These are phyloP conservation scores for Rhinocladiella similis DNA, from an alignment of 2,329 filamentous ascomycete genomes.

Conservation along the genomic window DNA sequence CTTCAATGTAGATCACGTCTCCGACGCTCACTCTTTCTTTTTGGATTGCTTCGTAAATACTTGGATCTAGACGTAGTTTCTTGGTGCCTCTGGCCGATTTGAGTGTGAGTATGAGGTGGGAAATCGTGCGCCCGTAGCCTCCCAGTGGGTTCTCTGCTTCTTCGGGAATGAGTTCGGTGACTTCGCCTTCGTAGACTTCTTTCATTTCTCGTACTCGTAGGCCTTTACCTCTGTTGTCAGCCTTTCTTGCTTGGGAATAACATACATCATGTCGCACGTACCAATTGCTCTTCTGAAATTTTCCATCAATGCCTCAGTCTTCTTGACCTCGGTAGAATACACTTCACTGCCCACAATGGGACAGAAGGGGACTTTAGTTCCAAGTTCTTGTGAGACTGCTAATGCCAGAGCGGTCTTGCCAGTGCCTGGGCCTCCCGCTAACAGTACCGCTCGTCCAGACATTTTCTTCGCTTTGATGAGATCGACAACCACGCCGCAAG, in stretches of 20 bases:
- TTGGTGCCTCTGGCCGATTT: slow-evolving; percentile 97
- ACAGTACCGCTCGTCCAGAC: slow-evolving; percentile 88
- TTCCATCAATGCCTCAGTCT: slow-evolving; percentile 98
- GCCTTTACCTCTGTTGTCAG: slow-evolving; percentile 39
- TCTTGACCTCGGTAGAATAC: slow-evolving; percentile 98
- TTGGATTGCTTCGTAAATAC: slow-evolving; percentile 98
- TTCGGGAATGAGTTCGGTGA: slow-evolving; percentile 94
- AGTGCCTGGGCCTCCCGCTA: slow-evolving; percentile 92
- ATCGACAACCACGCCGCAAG: slow-evolving; percentile 93
- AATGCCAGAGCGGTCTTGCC: slow-evolving; percentile 96
- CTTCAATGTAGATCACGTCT: slow-evolving; percentile 98
- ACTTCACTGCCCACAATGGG: slow-evolving; percentile 98
- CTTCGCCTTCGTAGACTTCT: slow-evolving; percentile 98
- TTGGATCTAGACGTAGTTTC: slow-evolving; percentile 93
- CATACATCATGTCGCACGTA: slow-evolving; percentile 31
- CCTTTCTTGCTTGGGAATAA: too few species aligned
- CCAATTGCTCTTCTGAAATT: slow-evolving; percentile 97
- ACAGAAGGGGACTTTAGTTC: slow-evolving; percentile 97
- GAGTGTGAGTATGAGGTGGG: slow-evolving; percentile 87
- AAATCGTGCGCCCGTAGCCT: slow-evolving; percentile 96
- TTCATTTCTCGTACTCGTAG: slow-evolving; percentile 97
- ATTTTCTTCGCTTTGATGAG: slow-evolving; percentile 96
- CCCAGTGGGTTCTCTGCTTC: slow-evolving; percentile 97
- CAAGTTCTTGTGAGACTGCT: slow-evolving; percentile 93
- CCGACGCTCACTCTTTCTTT: slow-evolving; percentile 95